Evolutionary conservation across 2,329 filamentous ascomycete genomes (phyloP), one percentile per base, ranked within the genome.

Genomic region (Aspergillus nomiae): DNA sequence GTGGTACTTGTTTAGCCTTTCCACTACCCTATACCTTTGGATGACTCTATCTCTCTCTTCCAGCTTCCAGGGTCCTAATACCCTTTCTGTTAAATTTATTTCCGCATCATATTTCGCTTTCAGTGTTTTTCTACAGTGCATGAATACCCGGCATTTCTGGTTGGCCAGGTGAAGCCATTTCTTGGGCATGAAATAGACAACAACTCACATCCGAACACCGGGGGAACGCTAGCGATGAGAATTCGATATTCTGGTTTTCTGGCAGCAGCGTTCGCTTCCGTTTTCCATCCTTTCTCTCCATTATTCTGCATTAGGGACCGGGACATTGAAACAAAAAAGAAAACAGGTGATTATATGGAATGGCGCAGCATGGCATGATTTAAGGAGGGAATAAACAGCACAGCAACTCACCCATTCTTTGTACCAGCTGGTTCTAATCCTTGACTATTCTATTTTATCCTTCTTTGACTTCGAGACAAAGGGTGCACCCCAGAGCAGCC

Each of bases 151-250:
- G 51, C 32, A 55, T 55, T 36, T 38, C 51, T 36, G 34, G 32
- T 55, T 38, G 34, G 51, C 7, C 51, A 55, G 34, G 30, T 38
- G 32, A 55, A 53, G 32, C 26, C 51, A 24, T 38, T 26, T 36
- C n/a, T 55, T 26, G 21, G 32, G 51, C 51, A 55, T 55, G 51
- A 55, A 41, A 38, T 55, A 55, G 51, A 55, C 51, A 24, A 36
- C 32, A 26, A 55, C 51, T n/a, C 38, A 24, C 45, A 48, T 26
- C 24, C 24, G 43, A 48, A 55, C n/a, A 30, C 21, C 21, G 32
- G 4, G 51, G 51, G 48, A 28, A 16, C n/a, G 48, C 24, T 19
- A 34, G 28, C 21, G 21, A 38, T 26, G 30, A 16, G 34, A 14
- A 21, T 54, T 8, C 51, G 16, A 38, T n/a, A 21, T 55, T 34